Percentiles rank a stretch among this genome's conserved stretches.
Conservation (phyloP, 768 basidiomycete genomes). For the Trametes cingulata region DNA sequence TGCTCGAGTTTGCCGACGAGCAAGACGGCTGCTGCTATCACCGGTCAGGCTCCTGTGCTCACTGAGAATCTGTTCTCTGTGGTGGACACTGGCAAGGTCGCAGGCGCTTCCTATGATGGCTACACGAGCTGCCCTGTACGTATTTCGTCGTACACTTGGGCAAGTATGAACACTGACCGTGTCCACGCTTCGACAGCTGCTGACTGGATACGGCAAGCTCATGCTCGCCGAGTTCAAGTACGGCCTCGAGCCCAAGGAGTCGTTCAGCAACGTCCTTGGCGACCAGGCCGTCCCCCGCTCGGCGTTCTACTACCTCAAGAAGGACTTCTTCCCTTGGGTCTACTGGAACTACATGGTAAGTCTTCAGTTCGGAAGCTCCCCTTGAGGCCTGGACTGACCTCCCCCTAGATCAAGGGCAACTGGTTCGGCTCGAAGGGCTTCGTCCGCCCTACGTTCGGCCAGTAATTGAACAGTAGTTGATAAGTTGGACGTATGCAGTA, state of each 20-base stretch:
- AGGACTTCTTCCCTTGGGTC: slow-evolving; percentile 71
- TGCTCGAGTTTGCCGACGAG: slow-evolving; percentile 90
- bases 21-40: slow-evolving; percentile 95
- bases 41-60: slow-evolving; percentile 86
- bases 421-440: slow-evolving; percentile 52
- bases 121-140: slow-evolving; percentile 87
- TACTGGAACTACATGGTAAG: slow-evolving; percentile 79
- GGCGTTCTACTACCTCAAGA: slow-evolving; percentile 87
- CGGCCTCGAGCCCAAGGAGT: slow-evolving; percentile 83
- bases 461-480: background rate
- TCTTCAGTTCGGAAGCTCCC: background rate
- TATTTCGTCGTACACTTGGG: slow-evolving; percentile 9
- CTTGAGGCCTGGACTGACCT: background rate
- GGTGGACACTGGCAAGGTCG: slow-evolving; percentile 70
- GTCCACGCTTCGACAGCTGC: slow-evolving; percentile 46
- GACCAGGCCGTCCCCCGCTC: slow-evolving; percentile 78
- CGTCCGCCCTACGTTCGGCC: slow-evolving; percentile 40
- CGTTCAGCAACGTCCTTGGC: slow-evolving; percentile 65
- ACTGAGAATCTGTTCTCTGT: slow-evolving; percentile 84
- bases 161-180: background rate
- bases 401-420: slow-evolving; percentile 37
- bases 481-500: background rate
- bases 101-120: slow-evolving; percentile 77
- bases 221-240: slow-evolving; percentile 96
- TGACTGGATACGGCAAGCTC: slow-evolving; percentile 79